Percentiles rank a stretch among this genome's conserved stretches.
Evolutionary conservation across 2,329 filamentous ascomycete species (phyloP).

Genomic region (Talaromyces funiculosus): DNA sequence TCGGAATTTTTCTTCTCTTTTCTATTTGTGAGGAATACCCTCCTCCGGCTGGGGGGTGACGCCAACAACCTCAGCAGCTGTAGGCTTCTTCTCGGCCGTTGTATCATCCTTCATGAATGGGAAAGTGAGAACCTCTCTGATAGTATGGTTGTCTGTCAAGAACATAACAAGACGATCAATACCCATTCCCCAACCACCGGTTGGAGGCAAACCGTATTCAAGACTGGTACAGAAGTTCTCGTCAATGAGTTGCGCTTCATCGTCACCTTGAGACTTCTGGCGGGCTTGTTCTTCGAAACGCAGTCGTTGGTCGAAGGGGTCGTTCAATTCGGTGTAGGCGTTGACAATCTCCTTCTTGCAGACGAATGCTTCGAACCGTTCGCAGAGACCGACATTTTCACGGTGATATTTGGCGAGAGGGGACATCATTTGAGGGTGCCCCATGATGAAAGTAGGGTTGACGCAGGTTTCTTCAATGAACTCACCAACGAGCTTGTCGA

Average conservation of each 20-base stretch:
- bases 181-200: slow-evolving; percentile 93
- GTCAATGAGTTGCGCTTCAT: slow-evolving; percentile 92
- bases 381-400: slow-evolving; percentile 72
- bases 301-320: slow-evolving; percentile 88
- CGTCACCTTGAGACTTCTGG: slow-evolving; percentile 94
- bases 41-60: slow-evolving; percentile 56
- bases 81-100: slow-evolving; percentile 29
- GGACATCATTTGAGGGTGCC: slow-evolving; percentile 85
- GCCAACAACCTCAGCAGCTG: slow-evolving; percentile 59
- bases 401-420: slow-evolving; percentile 95
- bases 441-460: slow-evolving; percentile 86
- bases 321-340: slow-evolving; percentile 96
- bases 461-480: slow-evolving; percentile 92
- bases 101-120: slow-evolving; percentile 94
- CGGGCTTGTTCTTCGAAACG: slow-evolving; percentile 91
- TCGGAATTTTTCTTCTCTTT: too few species aligned
- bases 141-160: slow-evolving; percentile 89
- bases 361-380: slow-evolving; percentile 96
- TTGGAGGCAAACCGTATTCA: slow-evolving; percentile 87
- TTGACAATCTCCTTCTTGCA: slow-evolving; percentile 97
- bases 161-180: slow-evolving; percentile 95
- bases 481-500: slow-evolving; percentile 89
- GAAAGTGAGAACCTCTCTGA: slow-evolving; percentile 94
- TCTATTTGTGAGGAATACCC: slow-evolving; percentile 44
- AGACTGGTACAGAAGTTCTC: slow-evolving; percentile 90